A percentile compares a stretch with the other conserved stretches of the same genome.
phyloP scores from a whole-genome alignment of 2,329 filamentous ascomycete genomes.

The Paracamarosporium sp. region DNA sequence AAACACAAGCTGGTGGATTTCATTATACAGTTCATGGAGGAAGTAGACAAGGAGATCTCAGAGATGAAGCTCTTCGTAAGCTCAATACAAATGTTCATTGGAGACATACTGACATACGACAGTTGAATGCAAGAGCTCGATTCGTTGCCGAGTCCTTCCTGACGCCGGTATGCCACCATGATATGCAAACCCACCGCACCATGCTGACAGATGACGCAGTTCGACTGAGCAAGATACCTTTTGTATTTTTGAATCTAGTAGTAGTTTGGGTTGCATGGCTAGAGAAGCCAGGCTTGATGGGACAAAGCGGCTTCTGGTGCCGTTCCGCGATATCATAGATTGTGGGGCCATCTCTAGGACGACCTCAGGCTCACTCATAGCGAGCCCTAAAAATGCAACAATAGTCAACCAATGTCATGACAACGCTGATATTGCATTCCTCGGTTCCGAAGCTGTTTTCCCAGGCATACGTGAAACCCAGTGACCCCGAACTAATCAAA shows the following conservation, averaged over 20 bases:
- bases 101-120: constrained; percentile 37
- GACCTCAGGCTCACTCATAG: not conserved
- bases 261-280: not conserved
- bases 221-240: constrained; percentile 10
- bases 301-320: not conserved
- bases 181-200: not conserved
- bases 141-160: constrained; percentile 99
- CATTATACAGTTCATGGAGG: constrained; percentile 99
- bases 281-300: not conserved
- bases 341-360: not conserved
- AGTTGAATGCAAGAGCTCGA: constrained; percentile 95
- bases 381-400: not conserved
- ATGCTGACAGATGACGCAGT: constrained; percentile 5
- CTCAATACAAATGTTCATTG: not conserved
- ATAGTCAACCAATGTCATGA: not conserved
- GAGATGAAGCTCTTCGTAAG: constrained; percentile 99
- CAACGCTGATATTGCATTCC: not conserved
- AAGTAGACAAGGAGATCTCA: constrained; percentile 99
- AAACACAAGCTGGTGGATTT: constrained; percentile 99
- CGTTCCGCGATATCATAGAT: not conserved
- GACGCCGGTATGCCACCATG: constrained; percentile 72
- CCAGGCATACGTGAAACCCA: not conserved
- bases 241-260: not conserved
- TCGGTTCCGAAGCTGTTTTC: not conserved
- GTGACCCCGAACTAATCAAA: not conserved